Percentiles rank a stretch among this genome's conserved stretches.
Evolutionary conservation across 1,284 basidiomycete species (phyloP).

Genomic region (Puccinia coronata): DNA sequence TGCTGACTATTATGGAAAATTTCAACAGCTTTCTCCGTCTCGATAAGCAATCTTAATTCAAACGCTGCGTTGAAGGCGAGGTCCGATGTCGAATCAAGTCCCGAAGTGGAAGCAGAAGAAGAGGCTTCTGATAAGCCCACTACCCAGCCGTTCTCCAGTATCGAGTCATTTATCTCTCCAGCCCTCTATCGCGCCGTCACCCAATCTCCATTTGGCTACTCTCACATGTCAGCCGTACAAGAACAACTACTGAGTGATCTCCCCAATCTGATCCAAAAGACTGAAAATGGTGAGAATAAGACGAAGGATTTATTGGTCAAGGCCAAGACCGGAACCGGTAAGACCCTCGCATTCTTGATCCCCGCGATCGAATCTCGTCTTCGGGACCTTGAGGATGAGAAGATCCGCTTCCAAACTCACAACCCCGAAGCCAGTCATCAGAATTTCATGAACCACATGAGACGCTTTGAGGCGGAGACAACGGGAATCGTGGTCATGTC

Average conservation of each 20-base stretch:
- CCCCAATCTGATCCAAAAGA: slow-evolving; percentile 64
- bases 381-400: slow-evolving; percentile 53
- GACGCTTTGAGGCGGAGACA: slow-evolving; percentile 55
- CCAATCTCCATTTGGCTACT: slow-evolving; percentile 70
- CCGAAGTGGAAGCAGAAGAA: neutral
- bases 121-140: slow-evolving; percentile 11
- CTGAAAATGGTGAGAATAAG: slow-evolving; percentile 54
- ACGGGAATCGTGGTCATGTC: slow-evolving; percentile 83
- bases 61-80: slow-evolving; percentile 21
- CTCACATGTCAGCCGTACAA: slow-evolving; percentile 81
- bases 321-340: slow-evolving; percentile 59
- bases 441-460: slow-evolving; percentile 52
- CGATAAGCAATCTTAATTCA: slow-evolving; percentile 27
- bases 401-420: slow-evolving; percentile 54
- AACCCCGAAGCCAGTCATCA: slow-evolving; percentile 55
- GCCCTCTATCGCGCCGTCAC: slow-evolving; percentile 56
- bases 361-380: slow-evolving; percentile 58
- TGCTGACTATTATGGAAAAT: neutral
- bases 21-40: slow-evolving; percentile 32
- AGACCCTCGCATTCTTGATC: slow-evolving; percentile 58
- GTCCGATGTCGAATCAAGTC: slow-evolving; percentile 10
- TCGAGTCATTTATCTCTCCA: slow-evolving; percentile 33
- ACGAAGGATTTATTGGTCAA: slow-evolving; percentile 58
- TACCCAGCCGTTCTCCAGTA: slow-evolving; percentile 30
- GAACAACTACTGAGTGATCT: slow-evolving; percentile 69